phyloP scores from a whole-genome alignment of 805 yeast genomes.

The Lipomyces sp. region DNA sequence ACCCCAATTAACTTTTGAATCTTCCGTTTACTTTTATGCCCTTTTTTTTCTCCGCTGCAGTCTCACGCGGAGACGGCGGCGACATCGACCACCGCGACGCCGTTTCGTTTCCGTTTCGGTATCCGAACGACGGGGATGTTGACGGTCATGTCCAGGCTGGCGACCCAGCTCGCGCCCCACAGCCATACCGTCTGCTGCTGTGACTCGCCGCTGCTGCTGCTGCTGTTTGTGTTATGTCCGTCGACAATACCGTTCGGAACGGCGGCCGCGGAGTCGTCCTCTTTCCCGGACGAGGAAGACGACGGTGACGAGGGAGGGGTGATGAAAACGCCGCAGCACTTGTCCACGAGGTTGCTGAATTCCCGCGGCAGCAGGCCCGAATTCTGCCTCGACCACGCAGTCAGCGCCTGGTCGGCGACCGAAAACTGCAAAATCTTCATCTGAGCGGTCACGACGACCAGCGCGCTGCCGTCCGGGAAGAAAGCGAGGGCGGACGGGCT shows the following conservation, averaged over 20 bases:
- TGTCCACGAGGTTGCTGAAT: constrained; percentile 55
- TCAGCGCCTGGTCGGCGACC: constrained; percentile 39
- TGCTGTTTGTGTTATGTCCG: too few relatives aligned
- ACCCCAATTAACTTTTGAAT: neutral
- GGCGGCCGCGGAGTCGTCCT: constrained; percentile 28
- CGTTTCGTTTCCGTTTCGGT: constrained; percentile 44
- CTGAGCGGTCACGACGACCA: constrained; percentile 60
- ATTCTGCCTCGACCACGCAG: constrained; percentile 78
- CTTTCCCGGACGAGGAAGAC: too few relatives aligned
- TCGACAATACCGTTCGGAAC: neutral
- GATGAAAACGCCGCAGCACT: constrained; percentile 67
- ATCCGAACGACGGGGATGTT: constrained; percentile 42
- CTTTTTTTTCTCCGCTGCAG: too few relatives aligned
- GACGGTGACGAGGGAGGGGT: constrained; percentile 42
- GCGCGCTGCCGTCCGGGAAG: constrained; percentile 44
- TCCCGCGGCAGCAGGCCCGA: constrained; percentile 70
- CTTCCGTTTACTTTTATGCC: constrained; percentile 3
- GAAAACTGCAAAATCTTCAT: constrained; percentile 72
- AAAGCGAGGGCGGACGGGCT: constrained; percentile 62
- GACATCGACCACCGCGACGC: constrained; percentile 45
- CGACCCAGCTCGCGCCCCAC: constrained; percentile 83
- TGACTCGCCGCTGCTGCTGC: too few relatives aligned
- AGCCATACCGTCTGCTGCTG: constrained; percentile 58
- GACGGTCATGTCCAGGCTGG: constrained; percentile 62
- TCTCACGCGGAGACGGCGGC: too few relatives aligned